Base-by-base conservation (phyloP, 208 protist genomes). In the Leptomonas pyrrhocoris region DNA sequence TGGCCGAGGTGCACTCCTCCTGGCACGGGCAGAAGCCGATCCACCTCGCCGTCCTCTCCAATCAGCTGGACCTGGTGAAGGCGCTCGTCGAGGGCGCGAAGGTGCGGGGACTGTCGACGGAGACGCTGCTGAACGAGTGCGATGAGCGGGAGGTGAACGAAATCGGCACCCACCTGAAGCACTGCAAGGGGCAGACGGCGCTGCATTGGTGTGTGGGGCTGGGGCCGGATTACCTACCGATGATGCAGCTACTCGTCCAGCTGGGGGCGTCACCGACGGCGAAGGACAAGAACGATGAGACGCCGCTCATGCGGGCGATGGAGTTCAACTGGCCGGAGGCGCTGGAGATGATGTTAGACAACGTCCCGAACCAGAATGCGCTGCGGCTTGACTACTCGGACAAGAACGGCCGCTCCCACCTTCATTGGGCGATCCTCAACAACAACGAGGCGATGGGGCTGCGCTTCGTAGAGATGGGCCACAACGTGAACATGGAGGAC, bases 21-120 rank as follows among this genome's bases (percentile, higher is more conserved):
- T 96, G 91, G 91, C 91, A 96, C 58, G 91, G 91, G 1, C 84
- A 93, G 66, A 89, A 86, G 68, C 88, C 91, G 25, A 58, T 96
- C 12, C 86, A 96, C 30, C 82, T 96, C 25, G 91, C 91, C 16
- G 88, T 96, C 13, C 68, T 94, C 61, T 70, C 82, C 27, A 92
- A 91, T 53, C 83, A 93, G 45, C 51, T 79, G 30, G 68, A 81
- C 7, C 77, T 96, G 21, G 88, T 93, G 31, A 51, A 80, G 61
- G 87, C 83, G 30, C 67, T 96, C 28, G 67, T 92, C 12, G 71
- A 79, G 15, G 86, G 84, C 2, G 78, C 81, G n/a, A 85, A 82
- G 67, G 61, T 80, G 55, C 78, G 80, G 19, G 91, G 84, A 18
- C 68, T 78, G 45, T 73, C 73, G 42, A 68, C 86, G 7, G 88